phyloP scores from a whole-genome alignment of 768 basidiomycete species.

The Xerocomellus intermedius region DNA sequence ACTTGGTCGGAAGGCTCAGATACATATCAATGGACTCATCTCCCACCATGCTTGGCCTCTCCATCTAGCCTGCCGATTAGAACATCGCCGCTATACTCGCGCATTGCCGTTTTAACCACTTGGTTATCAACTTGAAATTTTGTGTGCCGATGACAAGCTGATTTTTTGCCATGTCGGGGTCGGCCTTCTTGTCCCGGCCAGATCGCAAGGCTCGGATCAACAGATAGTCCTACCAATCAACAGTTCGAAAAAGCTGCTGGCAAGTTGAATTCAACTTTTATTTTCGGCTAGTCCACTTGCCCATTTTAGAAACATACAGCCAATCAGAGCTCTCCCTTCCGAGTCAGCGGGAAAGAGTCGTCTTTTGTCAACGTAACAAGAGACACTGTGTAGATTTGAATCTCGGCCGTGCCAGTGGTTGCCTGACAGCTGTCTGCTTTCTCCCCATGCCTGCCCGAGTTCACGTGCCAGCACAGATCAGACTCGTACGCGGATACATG shows the following conservation, averaged over 20 bases:
- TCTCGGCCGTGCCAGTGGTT: background rate
- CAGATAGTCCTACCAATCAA: background rate
- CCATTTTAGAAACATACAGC: too few species aligned
- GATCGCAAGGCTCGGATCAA: conserved; percentile 3
- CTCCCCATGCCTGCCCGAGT: background rate
- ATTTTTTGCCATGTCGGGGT: conserved; percentile 4
- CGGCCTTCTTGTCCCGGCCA: background rate
- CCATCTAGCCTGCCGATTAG: background rate
- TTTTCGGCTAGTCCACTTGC: too few species aligned
- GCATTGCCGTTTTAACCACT: conserved; percentile 3
- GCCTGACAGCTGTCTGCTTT: background rate
- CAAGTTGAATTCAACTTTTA: too few species aligned
- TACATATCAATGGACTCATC: background rate
- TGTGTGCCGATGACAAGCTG: background rate
- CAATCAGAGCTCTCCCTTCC: too few species aligned
- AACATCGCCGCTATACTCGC: conserved; percentile 10
- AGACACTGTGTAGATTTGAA: too few species aligned
- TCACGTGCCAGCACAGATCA: background rate
- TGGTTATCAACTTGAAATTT: background rate
- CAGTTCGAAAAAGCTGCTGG: too few species aligned
- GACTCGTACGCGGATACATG: background rate
- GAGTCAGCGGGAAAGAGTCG: too few species aligned
- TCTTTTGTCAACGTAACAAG: too few species aligned
- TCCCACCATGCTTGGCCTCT: background rate
- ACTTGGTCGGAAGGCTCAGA: background rate